phyloP scores from a whole-genome alignment of 1,139 yeast species.

The Suhomyces ambrosiae region DNA sequence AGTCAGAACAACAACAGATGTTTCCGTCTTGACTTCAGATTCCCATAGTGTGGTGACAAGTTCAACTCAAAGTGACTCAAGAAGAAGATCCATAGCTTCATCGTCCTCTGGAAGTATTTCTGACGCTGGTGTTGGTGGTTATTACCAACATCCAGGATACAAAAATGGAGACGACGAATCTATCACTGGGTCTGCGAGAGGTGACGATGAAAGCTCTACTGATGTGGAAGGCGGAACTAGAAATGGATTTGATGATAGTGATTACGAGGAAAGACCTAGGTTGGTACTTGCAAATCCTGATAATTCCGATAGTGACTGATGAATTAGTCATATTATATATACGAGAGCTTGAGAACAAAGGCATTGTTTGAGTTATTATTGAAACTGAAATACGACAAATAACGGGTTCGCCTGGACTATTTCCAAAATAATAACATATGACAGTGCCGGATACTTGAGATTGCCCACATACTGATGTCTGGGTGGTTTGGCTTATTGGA shows the following conservation, averaged over 20 bases:
- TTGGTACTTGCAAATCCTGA: conserved; percentile 78
- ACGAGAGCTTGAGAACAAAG: too few relatives aligned
- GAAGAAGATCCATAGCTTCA: conserved; percentile 25
- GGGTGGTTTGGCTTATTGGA: too few relatives aligned
- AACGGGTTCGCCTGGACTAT: too few relatives aligned
- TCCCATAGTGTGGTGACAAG: conserved; percentile 26
- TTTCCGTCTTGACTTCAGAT: conserved; percentile 24
- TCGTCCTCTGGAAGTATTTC: conserved; percentile 30
- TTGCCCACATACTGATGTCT: too few relatives aligned
- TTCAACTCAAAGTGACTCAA: conserved; percentile 13
- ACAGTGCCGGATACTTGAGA: too few relatives aligned
- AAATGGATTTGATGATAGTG: conserved; percentile 16
- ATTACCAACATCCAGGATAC: conserved; percentile 49
- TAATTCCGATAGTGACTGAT: conserved; percentile 24
- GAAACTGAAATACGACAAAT: too few relatives aligned
- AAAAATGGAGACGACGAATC: conserved; percentile 31
- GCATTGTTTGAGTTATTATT: too few relatives aligned
- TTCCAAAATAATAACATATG: too few relatives aligned
- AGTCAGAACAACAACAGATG: conserved; percentile 34
- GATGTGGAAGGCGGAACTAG: conserved; percentile 15
- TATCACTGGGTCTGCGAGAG: conserved; percentile 19
- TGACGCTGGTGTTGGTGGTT: conserved; percentile 34
- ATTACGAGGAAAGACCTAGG: conserved; percentile 46
- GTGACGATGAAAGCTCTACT: conserved; percentile 20
- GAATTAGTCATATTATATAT: neutral